Evolutionary conservation across 148 eudicot species (phyloP), one percentile per base, ranked within the genome.

Genomic region (Rhododendron vialii): DNA sequence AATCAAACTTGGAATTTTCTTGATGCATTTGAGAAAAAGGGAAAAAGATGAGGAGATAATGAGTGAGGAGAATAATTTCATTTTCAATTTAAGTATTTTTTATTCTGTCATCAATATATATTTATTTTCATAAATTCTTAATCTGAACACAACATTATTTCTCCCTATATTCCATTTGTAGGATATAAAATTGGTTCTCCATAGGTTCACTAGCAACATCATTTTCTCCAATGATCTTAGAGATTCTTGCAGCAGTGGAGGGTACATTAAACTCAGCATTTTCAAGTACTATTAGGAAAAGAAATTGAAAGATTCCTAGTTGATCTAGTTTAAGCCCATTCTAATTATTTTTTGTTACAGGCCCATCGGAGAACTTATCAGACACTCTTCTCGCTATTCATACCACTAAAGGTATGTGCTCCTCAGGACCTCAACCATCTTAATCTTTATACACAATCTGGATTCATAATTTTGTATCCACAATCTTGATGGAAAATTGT

Each of bases 151-250:
- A n/a, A n/a, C 73, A 65, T 30, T n/a, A n/a, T n/a, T 75, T 35
- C 15, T 69, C 1, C 20, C 22, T 4, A 35, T 5, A 7, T 5
- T 5, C 0, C 22, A 5, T 33, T 41, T 77, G 81, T 82, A 93
- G 93, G 93, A 88, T 41, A 90, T 93, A 55, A 90, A 88, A 82
- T 38, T 81, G 82, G 87, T 86, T 17, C 92, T 93, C 0, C 53
- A 28, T 3, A 84, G 87, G 35, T 92, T 91, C 87, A 91, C 83
- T 4, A 92, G 93, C 90, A 92, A 92, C 85, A 92, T 92, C 38
- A 92, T 92, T 14, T 92, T 92, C 89, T 92, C 93, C 81, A 92
- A 91, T 65, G 94, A 93, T 14, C 84, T 91, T 0, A 88, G 87
- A 86, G 93, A 91, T 90, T 92, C 94, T 50, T 91, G 80, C 35